Base-by-base conservation (phyloP, 345 rosid species). In the Salix dunnii region DNA sequence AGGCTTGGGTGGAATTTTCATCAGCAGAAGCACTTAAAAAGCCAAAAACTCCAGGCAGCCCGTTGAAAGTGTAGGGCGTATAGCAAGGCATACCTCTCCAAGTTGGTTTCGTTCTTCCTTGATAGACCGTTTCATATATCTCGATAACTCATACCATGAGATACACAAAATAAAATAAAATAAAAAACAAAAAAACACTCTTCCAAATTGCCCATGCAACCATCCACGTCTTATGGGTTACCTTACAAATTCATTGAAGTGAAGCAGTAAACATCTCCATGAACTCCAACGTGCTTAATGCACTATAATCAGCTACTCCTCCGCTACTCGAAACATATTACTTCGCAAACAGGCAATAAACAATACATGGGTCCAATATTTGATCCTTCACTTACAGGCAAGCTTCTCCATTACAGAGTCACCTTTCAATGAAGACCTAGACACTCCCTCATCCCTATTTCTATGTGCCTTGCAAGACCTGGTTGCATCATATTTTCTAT, bases 201-300 rank as follows among this genome's bases (percentile, higher is more conserved):
- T 3, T 71, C 1, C 70, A 80, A 2, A 5, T 86, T 4, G 25
- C 80, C 2, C 10, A 21, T 9, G 58, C 82, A 42, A 62, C 78
- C 61, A 84, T 81, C 31, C 85, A 84, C 7, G 79, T 86, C 27
- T 86, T 86, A 35, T 84, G 85, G 87, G 87, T 86, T 11, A 79
- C 84, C 3, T 53, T 80, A 18, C 83, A 82, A 40, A 73, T 80
- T 10, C 67, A 42, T 1, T 79, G 73, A n/a, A 70, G 6, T 12
- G 81, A 86, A 68, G 76, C 78, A 31, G 74, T 8, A 9, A 86
- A 86, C 14, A 10, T 78, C 27, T 8, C 11, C 3, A 3, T 71
- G 5, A 86, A 84, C 62, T 8, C 77, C 11, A 23, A 66, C 23
- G 89, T 84, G n/a, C 67, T 86, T 1, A 7, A 66, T n/a, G 83